Base-by-base conservation (phyloP, 2,329 filamentous ascomycete species). In the Ophiocordyceps sinensis region DNA sequence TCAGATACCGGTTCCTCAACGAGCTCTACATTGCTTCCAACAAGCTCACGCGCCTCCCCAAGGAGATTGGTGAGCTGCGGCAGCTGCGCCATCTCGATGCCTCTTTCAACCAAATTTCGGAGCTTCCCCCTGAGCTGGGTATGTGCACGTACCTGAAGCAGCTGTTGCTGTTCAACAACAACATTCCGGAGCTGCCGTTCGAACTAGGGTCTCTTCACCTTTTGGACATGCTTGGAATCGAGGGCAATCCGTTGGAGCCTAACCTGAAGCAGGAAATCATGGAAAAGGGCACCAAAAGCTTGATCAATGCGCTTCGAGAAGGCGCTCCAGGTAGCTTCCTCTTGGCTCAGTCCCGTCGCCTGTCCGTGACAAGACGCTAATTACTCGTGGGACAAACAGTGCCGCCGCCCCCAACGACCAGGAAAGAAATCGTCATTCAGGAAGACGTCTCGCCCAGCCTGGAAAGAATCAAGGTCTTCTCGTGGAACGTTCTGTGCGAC, bases 401-500 rank as follows among this genome's bases (percentile, higher is more conserved):
- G 43, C 84, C 88, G 32, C 68, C 80, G 14, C 80, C 86, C 36
- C 91, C 89, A 1, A 69, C 73, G 28, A 77, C 83, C 38, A 79
- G 91, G 52, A 78, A 83, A 52, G 81, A 80, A 63, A 76, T 95
- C 44, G 72, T 83, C n/a, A 74, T 96, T 21, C 81, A 77, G 50
- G 76, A 78, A 59, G 80, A 82, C 47, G 67, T 70, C 42, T 70
- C 65, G 59, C 52, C 70, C 2, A 67, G 56, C 41, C 61, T 76
- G 46, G 77, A 95, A 54, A 81, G 77, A 41, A 77, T 96, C 57
- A 85, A 84, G 43, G 80, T 94, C 9, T 71, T 96, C 46, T 93
- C 85, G 19, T 95, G 91, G 79, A 98, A 98, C 59, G 94, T 89
- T 37, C 73, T 98, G 11, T 95, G 89, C 62, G 87, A 95, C 61